Conservation (phyloP, 352 stramenopile genomes). For the Poterioochromonas sp. region DNA sequence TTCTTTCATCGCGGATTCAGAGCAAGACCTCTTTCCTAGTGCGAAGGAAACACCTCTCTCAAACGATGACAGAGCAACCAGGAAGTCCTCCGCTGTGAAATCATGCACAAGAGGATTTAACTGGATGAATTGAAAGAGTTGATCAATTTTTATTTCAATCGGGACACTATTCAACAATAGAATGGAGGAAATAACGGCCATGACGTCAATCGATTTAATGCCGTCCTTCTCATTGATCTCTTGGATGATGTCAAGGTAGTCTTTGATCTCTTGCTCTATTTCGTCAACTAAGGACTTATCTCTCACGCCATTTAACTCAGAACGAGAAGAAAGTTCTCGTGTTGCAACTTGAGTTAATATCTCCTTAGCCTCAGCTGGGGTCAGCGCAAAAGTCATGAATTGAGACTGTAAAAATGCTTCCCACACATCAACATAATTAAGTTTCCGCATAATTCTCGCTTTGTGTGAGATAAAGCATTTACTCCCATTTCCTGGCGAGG, state of each 20-base stretch:
- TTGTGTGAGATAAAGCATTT: no score
- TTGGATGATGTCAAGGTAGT: background rate
- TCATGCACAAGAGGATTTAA: background rate
- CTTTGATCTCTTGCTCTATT: background rate
- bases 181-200: constrained; percentile 17
- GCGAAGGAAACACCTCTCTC: constrained; percentile 20
- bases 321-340: background rate
- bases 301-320: background rate
- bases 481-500: no score
- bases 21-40: background rate
- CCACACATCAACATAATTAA: no score
- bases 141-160: constrained; percentile 1
- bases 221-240: background rate
- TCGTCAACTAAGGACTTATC: background rate
- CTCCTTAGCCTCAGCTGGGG: background rate
- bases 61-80: constrained; percentile 17
- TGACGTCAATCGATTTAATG: background rate
- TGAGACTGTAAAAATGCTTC: background rate
- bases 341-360: background rate
- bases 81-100: background rate
- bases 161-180: background rate
- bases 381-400: background rate
- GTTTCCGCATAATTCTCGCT: no score
- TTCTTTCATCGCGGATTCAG: background rate
- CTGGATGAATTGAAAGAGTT: background rate